Conservation (phyloP, 1,284 basidiomycete genomes). For the Puccinia triticina region DNA sequence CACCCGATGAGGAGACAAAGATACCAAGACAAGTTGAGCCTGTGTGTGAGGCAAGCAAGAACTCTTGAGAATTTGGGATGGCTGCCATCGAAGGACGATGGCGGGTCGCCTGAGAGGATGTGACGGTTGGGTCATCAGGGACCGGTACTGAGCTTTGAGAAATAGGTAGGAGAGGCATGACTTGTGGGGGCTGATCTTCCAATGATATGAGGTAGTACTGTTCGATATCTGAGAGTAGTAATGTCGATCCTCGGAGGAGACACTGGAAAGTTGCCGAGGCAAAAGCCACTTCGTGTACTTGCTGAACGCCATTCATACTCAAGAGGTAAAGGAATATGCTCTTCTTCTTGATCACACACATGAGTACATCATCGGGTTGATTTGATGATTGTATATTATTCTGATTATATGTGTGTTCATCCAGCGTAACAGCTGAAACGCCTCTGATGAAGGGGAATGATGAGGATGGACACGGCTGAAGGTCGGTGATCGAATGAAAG, state of each 20-base stretch:
- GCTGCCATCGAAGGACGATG: slow-evolving; percentile 50
- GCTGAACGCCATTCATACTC: slow-evolving; percentile 19
- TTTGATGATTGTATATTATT: neutral
- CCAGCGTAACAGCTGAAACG: slow-evolving; percentile 43
- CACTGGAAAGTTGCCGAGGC: slow-evolving; percentile 41
- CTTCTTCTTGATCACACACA: slow-evolving; percentile 49
- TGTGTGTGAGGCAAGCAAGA: slow-evolving; percentile 47
- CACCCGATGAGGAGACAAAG: slow-evolving; percentile 49
- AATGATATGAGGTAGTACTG: slow-evolving; percentile 45
- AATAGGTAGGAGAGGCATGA: slow-evolving; percentile 39
- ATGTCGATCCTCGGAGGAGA: slow-evolving; percentile 40
- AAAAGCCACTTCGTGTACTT: slow-evolving; percentile 41
- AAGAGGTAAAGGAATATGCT: slow-evolving; percentile 38
- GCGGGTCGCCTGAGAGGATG: slow-evolving; percentile 27
- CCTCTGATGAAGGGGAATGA: slow-evolving; percentile 44
- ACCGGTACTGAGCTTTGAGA: slow-evolving; percentile 31
- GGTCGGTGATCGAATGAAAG: slow-evolving; percentile 39
- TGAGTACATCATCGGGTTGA: slow-evolving; percentile 15
- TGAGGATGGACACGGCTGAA: slow-evolving; percentile 27
- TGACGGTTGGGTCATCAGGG: neutral
- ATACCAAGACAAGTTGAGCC: slow-evolving; percentile 48
- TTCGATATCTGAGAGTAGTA: slow-evolving; percentile 47
- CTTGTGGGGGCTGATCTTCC: slow-evolving; percentile 11
- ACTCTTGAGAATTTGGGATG: slow-evolving; percentile 45
- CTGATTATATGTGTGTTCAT: slow-evolving; percentile 36